phyloP scores from a whole-genome alignment of 179 eudicot species.

The Patellifolia procumbens region DNA sequence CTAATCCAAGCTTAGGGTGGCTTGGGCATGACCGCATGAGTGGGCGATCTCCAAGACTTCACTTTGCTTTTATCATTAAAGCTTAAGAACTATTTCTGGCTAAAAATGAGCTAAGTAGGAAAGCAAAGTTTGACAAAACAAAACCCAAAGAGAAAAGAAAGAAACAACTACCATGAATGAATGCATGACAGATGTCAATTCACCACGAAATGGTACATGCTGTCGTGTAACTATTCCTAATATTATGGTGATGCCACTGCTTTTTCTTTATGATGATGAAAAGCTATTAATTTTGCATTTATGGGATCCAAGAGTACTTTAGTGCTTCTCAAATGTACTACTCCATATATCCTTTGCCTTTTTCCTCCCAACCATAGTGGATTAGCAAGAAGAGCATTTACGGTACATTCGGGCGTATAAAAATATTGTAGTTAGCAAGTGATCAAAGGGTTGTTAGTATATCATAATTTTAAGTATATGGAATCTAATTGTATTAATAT shows the following conservation, averaged over 20 bases:
- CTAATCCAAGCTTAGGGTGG: background rate
- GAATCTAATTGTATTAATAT: too few relatives aligned
- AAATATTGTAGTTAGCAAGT: too few relatives aligned
- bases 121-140: background rate
- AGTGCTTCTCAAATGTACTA: background rate
- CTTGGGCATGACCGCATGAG: background rate
- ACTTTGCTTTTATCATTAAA: background rate
- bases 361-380: slow-evolving; percentile 2
- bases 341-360: slow-evolving; percentile 8
- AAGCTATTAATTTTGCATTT: slow-evolving; percentile 2
- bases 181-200: slow-evolving; percentile 24
- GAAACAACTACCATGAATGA: slow-evolving; percentile 4
- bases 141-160: background rate
- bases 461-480: too few relatives aligned
- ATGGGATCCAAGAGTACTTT: slow-evolving; percentile 17
- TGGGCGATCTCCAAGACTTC: background rate
- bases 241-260: slow-evolving; percentile 8
- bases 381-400: too few relatives aligned
- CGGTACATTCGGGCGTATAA: too few relatives aligned
- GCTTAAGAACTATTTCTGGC: background rate
- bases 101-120: background rate
- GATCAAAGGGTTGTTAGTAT: too few relatives aligned
- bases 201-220: slow-evolving; percentile 14
- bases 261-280: slow-evolving; percentile 9
- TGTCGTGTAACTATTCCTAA: background rate